phyloP scores from a whole-genome alignment of 306 rosid genomes.

The Oxytropis ochrocephala region DNA sequence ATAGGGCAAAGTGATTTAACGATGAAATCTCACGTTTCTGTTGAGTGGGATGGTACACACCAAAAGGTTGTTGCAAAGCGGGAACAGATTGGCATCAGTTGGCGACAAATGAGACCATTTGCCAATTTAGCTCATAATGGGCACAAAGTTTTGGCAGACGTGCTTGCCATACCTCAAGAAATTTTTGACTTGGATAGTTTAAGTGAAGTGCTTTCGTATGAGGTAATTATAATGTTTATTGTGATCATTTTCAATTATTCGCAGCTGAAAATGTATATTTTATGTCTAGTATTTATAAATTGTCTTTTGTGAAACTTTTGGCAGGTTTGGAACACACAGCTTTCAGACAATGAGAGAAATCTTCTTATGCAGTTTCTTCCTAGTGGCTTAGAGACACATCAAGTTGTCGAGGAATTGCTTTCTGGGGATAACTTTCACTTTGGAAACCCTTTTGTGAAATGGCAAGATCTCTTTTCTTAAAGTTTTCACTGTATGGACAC shows the following conservation, averaged over 20 bases:
- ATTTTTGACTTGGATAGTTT: conserved; percentile 60
- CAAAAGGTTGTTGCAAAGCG: conserved; percentile 75
- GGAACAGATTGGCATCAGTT: conserved; percentile 76
- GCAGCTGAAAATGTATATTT: neutral
- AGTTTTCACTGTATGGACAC: conserved; percentile 10
- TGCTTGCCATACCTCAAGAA: conserved; percentile 56
- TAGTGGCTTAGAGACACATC: conserved; percentile 45
- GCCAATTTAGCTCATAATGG: conserved; percentile 30
- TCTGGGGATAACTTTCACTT: conserved; percentile 70
- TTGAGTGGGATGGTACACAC: conserved; percentile 80
- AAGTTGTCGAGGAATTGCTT: conserved; percentile 57
- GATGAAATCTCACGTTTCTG: conserved; percentile 62
- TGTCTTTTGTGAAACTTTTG: conserved; percentile 22
- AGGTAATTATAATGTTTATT: conserved; percentile 45
- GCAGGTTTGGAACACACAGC: conserved; percentile 80
- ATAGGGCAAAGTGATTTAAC: conserved; percentile 43
- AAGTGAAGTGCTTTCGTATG: conserved; percentile 63
- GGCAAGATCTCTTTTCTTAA: conserved; percentile 48
- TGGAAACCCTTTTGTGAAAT: conserved; percentile 71
- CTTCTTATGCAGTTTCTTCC: conserved; percentile 76
- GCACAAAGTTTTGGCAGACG: conserved; percentile 60
- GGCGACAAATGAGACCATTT: conserved; percentile 66
- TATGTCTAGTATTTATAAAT: conserved; percentile 3
- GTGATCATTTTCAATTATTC: conserved; percentile 11
- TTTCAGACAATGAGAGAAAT: conserved; percentile 70